Base-by-base conservation (phyloP, 2,329 filamentous ascomycete species). In the Neoascochyta sp. region DNA sequence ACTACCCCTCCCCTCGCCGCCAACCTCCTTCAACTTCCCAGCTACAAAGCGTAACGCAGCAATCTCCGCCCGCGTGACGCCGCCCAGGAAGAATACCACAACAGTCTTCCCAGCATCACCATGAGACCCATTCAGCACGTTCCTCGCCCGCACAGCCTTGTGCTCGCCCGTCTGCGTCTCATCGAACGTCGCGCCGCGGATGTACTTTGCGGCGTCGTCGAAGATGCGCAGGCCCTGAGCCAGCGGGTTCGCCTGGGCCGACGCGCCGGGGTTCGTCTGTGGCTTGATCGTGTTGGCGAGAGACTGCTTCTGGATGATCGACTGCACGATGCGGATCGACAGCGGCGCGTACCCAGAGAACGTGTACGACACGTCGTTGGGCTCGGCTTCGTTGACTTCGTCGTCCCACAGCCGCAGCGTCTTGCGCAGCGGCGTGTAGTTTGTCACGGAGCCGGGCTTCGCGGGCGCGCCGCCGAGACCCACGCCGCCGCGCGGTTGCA, bases 261-360 rank as follows among this genome's bases (percentile, higher is more conserved):
- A 48, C 5, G 54, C 47, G 17, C 46, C 47, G 1, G 56, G 54
- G 15, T 57, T 53, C 12, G 70, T 64, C 11, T 65, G 66, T 27
- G 64, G 64, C 27, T 69, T 74, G 36, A 70, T 71, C 10, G 74
- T 75, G 16, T 83, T 83, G 9, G 61, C 57, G 16, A 98, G 69
- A 46, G 89, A 85, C 34, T 86, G 79, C 62, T 98, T 98, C 61
- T 96, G 89, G 26, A 98, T 67, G 27, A 96, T 77, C 57, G 86
- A 92, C 63, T 98, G 93, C 5, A 98, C 83, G 4, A 98, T 76
- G 10, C 92, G 81, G 31, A 96, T 78, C 24, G 86, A 94, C 9
- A 98, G 74, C 0, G 92, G 93, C 4, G 93, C 92, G 57, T 96
- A 98, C 29, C 92, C 93, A 43, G 86, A 94, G 65, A 96, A 98